A percentile compares a stretch with the other conserved stretches of the same genome.
These are phyloP conservation scores for Dactylellina cionopaga DNA, from an alignment of 2,329 filamentous ascomycete genomes.

Conservation along the genomic window DNA sequence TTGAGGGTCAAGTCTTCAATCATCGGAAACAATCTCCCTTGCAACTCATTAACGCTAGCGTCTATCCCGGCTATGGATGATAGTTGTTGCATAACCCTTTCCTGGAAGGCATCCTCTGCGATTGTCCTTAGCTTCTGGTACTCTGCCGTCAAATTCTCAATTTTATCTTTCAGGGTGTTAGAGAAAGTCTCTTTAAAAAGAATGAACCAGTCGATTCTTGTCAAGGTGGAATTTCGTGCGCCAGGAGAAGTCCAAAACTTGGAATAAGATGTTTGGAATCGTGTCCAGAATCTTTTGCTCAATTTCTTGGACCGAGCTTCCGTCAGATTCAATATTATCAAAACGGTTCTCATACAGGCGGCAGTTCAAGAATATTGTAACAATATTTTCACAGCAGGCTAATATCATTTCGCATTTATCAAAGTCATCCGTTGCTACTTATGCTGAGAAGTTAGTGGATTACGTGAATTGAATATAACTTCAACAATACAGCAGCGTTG, in stretches of 20 bases:
- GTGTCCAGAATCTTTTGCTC: slow-evolving; percentile 8
- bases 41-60: background rate
- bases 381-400: slow-evolving; percentile 20
- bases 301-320: background rate
- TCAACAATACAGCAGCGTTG: no score
- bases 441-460: no score
- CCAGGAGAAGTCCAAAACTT: slow-evolving; percentile 23
- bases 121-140: background rate
- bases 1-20: slow-evolving; percentile 10
- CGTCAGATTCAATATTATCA: background rate
- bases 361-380: slow-evolving; percentile 14
- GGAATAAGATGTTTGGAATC: slow-evolving; percentile 2
- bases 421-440: slow-evolving; percentile 17
- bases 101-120: slow-evolving; percentile 28
- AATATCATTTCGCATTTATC: slow-evolving; percentile 26
- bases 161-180: slow-evolving; percentile 8
- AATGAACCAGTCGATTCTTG: slow-evolving; percentile 10
- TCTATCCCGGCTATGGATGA: background rate
- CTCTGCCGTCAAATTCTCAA: background rate
- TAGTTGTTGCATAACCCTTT: slow-evolving; percentile 17
- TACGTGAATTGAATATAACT: no score
- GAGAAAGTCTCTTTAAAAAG: slow-evolving; percentile 18
- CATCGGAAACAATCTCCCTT: background rate
- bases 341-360: slow-evolving; percentile 11
- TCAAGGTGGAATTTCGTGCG: slow-evolving; percentile 20